These are phyloP conservation scores for Medicago ruthenica DNA, from an alignment of 306 rosid species.

Conservation along the genomic window DNA sequence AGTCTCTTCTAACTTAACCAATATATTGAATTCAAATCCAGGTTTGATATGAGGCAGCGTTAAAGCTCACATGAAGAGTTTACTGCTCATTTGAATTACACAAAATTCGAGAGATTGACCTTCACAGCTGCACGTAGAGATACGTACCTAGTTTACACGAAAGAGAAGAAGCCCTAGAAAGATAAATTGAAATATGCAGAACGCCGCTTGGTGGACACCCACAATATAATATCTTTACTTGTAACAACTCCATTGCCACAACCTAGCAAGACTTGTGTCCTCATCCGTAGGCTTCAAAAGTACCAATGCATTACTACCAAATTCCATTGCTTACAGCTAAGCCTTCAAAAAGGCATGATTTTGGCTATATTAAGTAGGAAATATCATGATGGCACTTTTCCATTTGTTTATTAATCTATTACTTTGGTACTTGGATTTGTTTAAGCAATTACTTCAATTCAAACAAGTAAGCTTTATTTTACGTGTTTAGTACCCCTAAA, in stretches of 20 bases:
- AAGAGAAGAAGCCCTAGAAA: too few species aligned
- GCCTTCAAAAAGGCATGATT: slow-evolving; percentile 23
- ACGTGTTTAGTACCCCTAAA: too few species aligned
- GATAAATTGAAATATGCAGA: slow-evolving; percentile 36
- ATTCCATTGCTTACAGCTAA: slow-evolving; percentile 36
- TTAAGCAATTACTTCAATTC: not conserved
- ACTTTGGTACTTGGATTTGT: not conserved
- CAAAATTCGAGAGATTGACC: too few species aligned
- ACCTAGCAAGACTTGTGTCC: slow-evolving; percentile 44
- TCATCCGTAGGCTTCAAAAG: slow-evolving; percentile 37
- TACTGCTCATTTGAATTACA: too few species aligned
- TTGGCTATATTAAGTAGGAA: not conserved
- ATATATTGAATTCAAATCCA: too few species aligned
- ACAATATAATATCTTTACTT: slow-evolving; percentile 38
- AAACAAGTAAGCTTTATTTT: too few species aligned
- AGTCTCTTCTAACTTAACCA: too few species aligned
- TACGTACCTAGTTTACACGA: too few species aligned
- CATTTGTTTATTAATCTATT: not conserved
- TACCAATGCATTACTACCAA: slow-evolving; percentile 21
- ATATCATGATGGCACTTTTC: slow-evolving; percentile 3
- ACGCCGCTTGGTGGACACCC: slow-evolving; percentile 49
- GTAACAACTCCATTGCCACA: slow-evolving; percentile 53
- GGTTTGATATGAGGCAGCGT: too few species aligned
- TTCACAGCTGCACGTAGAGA: too few species aligned
- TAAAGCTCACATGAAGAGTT: too few species aligned